Base-by-base conservation (phyloP, 2,329 filamentous ascomycete species). In the Alternaria infectoria region DNA sequence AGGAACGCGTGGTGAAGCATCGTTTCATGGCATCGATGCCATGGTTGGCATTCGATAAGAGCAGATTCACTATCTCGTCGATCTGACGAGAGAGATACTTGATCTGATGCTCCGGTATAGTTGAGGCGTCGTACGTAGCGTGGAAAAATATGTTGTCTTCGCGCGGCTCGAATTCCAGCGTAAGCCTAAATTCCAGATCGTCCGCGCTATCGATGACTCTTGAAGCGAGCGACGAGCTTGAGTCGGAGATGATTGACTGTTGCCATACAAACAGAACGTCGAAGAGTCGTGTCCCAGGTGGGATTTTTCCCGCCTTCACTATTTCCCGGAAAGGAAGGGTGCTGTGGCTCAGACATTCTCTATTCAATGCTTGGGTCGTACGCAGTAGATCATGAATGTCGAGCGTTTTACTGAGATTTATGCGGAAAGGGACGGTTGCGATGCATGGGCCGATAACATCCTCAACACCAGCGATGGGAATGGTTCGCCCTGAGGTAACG, bases 181-280 rank as follows among this genome's bases (percentile, higher is more conserved):
- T 85, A 2, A 96, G 74, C 59, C 88, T 89, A 45, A 92, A 93
- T 74, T 97, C 93, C 7, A 96, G 82, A 21, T 87, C 87, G 74
- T 97, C 94, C 6, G 85, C 78, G 56, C 91, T 88, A 25, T 86
- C 84, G 0, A 87, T 75, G 58, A 93, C 83, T 10, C 73, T 77
- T 0, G 95, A 81, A 66, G 71, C 69, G 70, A 81, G 73, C 4
- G 74, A 66, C 17, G 64, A 49, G 12, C 55, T 50, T n/a, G 74
- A 67, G 3, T 68, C 65, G 15, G 78, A 77, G 2, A 78, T 67
- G 17, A 91, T 81, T 0, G 90, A 91, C 73, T 97, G 90, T 71
- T 97, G 94, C 84, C 94, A 97, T 0, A 94, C 89, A 71, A 97
- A 90, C 0, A 97, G 82, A 1, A 90, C 86, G 69, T 97, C 92